Base-by-base conservation (phyloP, 169 alveolate genomes). In the Plasmodium gonderi region DNA sequence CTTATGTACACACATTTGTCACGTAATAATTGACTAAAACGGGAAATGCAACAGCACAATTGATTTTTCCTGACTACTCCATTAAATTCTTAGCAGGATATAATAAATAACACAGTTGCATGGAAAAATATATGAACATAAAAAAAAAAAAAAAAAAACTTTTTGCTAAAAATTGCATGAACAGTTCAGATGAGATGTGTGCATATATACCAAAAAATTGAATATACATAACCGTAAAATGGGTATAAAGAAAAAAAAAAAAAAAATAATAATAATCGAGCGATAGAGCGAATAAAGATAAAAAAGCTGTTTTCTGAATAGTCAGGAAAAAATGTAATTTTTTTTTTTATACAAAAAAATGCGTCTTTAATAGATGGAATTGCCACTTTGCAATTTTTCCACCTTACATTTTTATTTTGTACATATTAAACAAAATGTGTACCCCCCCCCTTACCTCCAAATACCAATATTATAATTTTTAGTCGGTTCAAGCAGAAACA, bases 151-250 rank as follows among this genome's bases (percentile, higher is more conserved):
- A 51, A 64, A 80, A 65, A 67, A 67, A 67, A 36, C 23, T 44
- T n/a, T 67, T 44, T 68, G 38, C 38, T 67, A 23, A 68, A 81
- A 81, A 81, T 42, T 81, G 44, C 76, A 81, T 81, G 80, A 81
- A 81, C 81, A 44, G 75, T 68, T 69, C 31, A 68, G 51, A 38
- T 40, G 51, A 23, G 11, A 36, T 79, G 67, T 80, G 79, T 31
- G 33, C n/a, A 80, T 64, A 36, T 80, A 80, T 64, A 33, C 44
- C 44, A 65, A 47, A 80, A 65, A 40, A 45, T 49, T 78, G 38
- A 29, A 11, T 20, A 36, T 36, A 78, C 29, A 69, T 14, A 20
- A 44, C 54, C 54, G 9, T 44, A 44, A 44, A 44, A 44, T 7
- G 44, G 51, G 7, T 3, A 69, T 14, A 36, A 68, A 67, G n/a